phyloP scores from a whole-genome alignment of 495 filamentous ascomycete species.

The Daldinia loculata region DNA sequence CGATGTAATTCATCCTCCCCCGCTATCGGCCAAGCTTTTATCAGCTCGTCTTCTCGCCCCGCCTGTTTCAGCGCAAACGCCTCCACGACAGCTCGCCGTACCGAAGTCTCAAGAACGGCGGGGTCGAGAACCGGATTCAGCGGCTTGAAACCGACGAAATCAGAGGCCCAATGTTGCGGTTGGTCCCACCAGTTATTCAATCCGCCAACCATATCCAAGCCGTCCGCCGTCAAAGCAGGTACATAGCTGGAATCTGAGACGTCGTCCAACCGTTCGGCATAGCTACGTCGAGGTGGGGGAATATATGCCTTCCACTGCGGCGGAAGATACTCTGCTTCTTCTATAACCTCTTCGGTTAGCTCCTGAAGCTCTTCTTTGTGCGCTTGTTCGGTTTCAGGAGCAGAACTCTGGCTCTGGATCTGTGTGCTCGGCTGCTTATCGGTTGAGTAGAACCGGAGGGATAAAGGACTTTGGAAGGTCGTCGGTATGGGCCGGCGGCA shows the following conservation, averaged over 20 bases:
- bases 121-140: slow-evolving; percentile 50
- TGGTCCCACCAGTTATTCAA: slow-evolving; percentile 60
- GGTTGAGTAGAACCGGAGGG: slow-evolving; percentile 39
- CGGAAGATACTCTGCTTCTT: background rate
- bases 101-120: slow-evolving; percentile 52
- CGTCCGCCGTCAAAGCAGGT: slow-evolving; percentile 65
- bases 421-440: slow-evolving; percentile 16
- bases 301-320: slow-evolving; percentile 17
- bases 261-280: slow-evolving; percentile 34
- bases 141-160: slow-evolving; percentile 54
- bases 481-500: slow-evolving; percentile 9
- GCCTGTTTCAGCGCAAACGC: slow-evolving; percentile 59
- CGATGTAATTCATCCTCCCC: slow-evolving; percentile 24
- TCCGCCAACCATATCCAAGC: slow-evolving; percentile 65
- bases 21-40: slow-evolving; percentile 35
- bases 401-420: background rate
- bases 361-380: slow-evolving; percentile 12
- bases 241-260: slow-evolving; percentile 59
- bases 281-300: slow-evolving; percentile 26
- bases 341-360: background rate
- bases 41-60: slow-evolving; percentile 43
- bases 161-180: slow-evolving; percentile 52
- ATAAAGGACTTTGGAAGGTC: slow-evolving; percentile 4
- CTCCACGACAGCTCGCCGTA: slow-evolving; percentile 71
- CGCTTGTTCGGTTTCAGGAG: background rate